Conservation (phyloP, 352 stramenopile genomes). For the Pythium rishiriense region DNA sequence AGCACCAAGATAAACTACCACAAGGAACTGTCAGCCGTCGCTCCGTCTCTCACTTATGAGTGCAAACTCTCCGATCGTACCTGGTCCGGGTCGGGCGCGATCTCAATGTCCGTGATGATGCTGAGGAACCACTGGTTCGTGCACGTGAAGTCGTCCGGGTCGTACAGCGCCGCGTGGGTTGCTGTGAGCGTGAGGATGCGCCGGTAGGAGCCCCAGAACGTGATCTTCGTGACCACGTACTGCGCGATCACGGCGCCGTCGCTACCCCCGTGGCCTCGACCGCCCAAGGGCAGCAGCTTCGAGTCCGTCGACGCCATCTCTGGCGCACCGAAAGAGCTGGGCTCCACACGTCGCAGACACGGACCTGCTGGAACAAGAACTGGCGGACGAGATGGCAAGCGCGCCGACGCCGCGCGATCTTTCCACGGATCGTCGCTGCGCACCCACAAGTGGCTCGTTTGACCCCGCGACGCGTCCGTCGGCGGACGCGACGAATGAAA, state of each 20-base stretch:
- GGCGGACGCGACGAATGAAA: no score
- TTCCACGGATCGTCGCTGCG: not conserved
- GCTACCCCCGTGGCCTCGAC: not conserved
- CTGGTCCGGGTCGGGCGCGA: conserved; percentile 38
- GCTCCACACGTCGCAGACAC: conserved; percentile 17
- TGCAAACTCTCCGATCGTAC: conserved; percentile 5
- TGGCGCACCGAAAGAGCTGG: conserved; percentile 28
- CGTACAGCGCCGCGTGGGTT: conserved; percentile 58
- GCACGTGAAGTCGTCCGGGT: conserved; percentile 66
- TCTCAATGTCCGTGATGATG: conserved; percentile 58
- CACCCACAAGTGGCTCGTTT: not conserved
- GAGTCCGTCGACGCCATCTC: conserved; percentile 9
- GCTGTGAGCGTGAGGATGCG: conserved; percentile 57
- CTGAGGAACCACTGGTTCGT: conserved; percentile 70
- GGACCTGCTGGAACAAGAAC: not conserved
- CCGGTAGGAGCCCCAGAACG: conserved; percentile 63
- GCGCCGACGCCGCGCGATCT: not conserved
- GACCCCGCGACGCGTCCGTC: not conserved
- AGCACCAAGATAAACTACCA: conserved; percentile 57
- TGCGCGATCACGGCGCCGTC: conserved; percentile 51
- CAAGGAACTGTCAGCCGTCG: not conserved
- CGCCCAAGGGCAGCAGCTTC: not conserved
- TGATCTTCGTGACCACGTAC: conserved; percentile 69
- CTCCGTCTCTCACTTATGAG: not conserved
- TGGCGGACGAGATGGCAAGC: not conserved